phyloP scores from a whole-genome alignment of 257 asterid species.

The Capsicum chinense region DNA sequence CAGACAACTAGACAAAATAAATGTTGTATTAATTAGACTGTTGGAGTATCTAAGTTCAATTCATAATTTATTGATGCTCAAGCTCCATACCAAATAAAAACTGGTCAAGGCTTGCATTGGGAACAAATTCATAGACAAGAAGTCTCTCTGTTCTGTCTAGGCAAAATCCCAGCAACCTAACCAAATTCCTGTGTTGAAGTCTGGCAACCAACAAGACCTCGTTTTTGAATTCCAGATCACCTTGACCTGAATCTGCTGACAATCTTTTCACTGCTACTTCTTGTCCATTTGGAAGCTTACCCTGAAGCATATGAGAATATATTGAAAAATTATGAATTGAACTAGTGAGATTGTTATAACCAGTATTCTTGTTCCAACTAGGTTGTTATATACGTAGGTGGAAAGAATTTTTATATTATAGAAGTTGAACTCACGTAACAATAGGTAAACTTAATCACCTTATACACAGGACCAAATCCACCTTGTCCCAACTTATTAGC shows the following conservation, averaged over 20 bases:
- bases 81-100: conserved; percentile 35
- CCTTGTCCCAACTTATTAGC: conserved; percentile 30
- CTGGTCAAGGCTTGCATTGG: conserved; percentile 37
- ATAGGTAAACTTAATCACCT: not conserved
- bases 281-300: conserved; percentile 32
- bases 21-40: no score
- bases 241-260: conserved; percentile 31
- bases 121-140: conserved; percentile 39
- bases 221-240: conserved; percentile 33
- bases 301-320: not conserved
- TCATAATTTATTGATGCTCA: no score
- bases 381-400: not conserved
- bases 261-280: conserved; percentile 40
- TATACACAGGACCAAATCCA: conserved; percentile 35
- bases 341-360: not conserved
- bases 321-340: no score
- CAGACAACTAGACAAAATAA: not conserved
- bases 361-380: not conserved
- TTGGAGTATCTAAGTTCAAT: no score
- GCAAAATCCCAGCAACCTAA: conserved; percentile 38
- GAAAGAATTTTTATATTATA: no score
- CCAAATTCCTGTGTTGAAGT: conserved; percentile 43
- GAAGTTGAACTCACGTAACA: not conserved
- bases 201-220: conserved; percentile 34
- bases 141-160: conserved; percentile 35